Percentiles rank a stretch among this genome's conserved stretches.
Evolutionary conservation across 805 yeast genomes (phyloP).

Genomic region (Candida pini): DNA sequence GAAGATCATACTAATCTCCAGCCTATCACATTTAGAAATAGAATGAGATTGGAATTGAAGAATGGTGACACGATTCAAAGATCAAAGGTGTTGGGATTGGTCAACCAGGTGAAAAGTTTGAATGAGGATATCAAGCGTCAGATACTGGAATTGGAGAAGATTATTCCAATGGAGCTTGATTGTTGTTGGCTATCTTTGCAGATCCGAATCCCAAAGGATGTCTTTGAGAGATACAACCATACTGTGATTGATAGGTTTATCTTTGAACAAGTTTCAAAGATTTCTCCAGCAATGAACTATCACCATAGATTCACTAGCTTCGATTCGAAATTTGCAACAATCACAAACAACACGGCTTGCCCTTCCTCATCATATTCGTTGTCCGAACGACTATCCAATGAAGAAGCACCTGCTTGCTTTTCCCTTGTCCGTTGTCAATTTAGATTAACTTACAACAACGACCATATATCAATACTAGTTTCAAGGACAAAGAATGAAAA

Average conservation of each 20-base stretch:
- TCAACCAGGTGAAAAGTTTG: constrained; percentile 8
- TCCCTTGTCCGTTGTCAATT: constrained; percentile 6
- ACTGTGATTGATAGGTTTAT: constrained; percentile 24
- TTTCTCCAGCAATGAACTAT: constrained; percentile 19
- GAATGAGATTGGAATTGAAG: constrained; percentile 34
- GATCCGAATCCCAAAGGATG: constrained; percentile 13
- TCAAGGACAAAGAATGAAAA: background rate
- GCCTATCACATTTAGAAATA: constrained; percentile 54
- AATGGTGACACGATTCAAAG: constrained; percentile 8
- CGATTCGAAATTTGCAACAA: constrained; percentile 13
- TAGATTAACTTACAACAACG: background rate
- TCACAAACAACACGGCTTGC: background rate
- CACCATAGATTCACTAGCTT: constrained; percentile 20
- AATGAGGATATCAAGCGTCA: constrained; percentile 15
- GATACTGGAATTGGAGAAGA: constrained; percentile 5
- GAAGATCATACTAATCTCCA: constrained; percentile 65
- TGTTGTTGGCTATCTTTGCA: constrained; percentile 5
- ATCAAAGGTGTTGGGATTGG: constrained; percentile 5
- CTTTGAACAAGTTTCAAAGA: constrained; percentile 15
- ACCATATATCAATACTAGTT: background rate
- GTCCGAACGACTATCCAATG: constrained; percentile 1
- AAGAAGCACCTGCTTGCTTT: background rate
- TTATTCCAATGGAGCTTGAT: constrained; percentile 2
- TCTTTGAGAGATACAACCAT: constrained; percentile 13
- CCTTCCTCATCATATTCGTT: background rate